Evolutionary conservation across 129 eudicot species (phyloP).

Genomic region (Dittrichia graveolens): DNA sequence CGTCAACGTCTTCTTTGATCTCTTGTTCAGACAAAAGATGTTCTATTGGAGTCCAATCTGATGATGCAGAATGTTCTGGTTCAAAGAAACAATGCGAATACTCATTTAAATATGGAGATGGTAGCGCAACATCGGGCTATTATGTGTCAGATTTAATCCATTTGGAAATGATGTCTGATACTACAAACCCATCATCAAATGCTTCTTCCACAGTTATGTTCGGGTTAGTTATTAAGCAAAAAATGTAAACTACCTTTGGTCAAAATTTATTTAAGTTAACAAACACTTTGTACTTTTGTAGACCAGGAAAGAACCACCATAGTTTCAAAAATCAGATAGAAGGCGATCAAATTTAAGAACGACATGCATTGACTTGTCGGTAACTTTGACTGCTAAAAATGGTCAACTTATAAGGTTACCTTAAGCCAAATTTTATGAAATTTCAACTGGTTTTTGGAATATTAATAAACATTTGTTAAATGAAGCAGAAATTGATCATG

Average conservation of each 20-base stretch:
- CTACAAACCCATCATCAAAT: conserved; percentile 47
- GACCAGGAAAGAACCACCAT: background rate
- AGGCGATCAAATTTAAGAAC: background rate
- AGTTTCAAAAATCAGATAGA: background rate
- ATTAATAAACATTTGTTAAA: too few relatives aligned
- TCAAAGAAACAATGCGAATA: conserved; percentile 57
- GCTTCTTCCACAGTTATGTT: conserved; percentile 67
- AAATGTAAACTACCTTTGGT: background rate
- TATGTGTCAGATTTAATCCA: conserved; percentile 68
- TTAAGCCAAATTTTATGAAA: background rate
- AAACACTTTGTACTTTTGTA: background rate
- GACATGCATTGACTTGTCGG: background rate
- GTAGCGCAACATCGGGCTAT: conserved; percentile 82
- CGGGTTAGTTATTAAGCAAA: conserved; percentile 57
- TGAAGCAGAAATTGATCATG: too few relatives aligned
- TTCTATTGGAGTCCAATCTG: conserved; percentile 49
- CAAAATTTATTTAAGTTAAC: background rate
- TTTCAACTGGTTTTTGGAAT: background rate
- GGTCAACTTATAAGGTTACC: background rate
- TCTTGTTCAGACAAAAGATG: conserved; percentile 77
- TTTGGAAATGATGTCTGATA: conserved; percentile 62
- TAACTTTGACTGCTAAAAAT: background rate
- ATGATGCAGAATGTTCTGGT: conserved; percentile 53
- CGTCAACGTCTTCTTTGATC: conserved; percentile 60
- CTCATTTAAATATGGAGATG: conserved; percentile 88